A percentile compares a stretch with the other conserved stretches of the same genome.
Evolutionary conservation across 306 rosid species (phyloP).

Genomic region (peach (Prunus persica)): Prunus_persica_NCBIv2 NC_034012.1:4366001-4366500

Average conservation of each 20-base stretch:
- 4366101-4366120: slow-evolving; percentile 75
- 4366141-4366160: slow-evolving; percentile 52
- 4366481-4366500: slow-evolving; percentile 53
- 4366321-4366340: background rate
- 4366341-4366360: background rate
- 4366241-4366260: slow-evolving; percentile 58
- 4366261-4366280: slow-evolving; percentile 45
- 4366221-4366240: slow-evolving; percentile 79
- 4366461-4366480: slow-evolving; percentile 75
- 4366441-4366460: slow-evolving; percentile 49
- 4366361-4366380: background rate
- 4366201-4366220: slow-evolving; percentile 65
- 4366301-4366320: slow-evolving; percentile 91
- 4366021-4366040: slow-evolving; percentile 33
- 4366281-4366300: slow-evolving; percentile 78
- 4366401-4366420: background rate
- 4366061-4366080: slow-evolving; percentile 52
- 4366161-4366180: slow-evolving; percentile 46
- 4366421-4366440: background rate
- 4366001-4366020: slow-evolving; percentile 44
- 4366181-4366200: slow-evolving; percentile 64
- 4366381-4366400: background rate
- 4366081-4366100: slow-evolving; percentile 83
- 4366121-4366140: slow-evolving; percentile 77
- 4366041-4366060: slow-evolving; percentile 36